Conservation (phyloP, 2,329 filamentous ascomycete species). For the Aspergillus ruber region DNA sequence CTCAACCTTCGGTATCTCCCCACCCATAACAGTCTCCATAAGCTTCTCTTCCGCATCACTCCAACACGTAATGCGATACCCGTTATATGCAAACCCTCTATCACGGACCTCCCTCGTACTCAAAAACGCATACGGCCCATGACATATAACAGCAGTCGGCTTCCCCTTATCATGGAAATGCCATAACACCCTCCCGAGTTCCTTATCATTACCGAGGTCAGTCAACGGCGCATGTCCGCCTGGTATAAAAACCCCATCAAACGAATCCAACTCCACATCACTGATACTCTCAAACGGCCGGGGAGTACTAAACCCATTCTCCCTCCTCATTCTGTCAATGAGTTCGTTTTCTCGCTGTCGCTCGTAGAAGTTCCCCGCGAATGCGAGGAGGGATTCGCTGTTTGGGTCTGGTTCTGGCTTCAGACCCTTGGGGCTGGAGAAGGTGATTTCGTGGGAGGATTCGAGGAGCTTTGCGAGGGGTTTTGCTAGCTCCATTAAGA, state of each 20-base stretch:
- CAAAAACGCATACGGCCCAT: conserved; percentile 42
- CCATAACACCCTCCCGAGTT: conserved; percentile 38
- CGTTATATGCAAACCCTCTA: conserved; percentile 39
- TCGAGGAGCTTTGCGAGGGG: conserved; percentile 32
- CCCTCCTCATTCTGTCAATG: conserved; percentile 40
- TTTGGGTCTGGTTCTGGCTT: conserved; percentile 39
- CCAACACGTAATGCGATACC: conserved; percentile 42
- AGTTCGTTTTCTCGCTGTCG: conserved; percentile 35
- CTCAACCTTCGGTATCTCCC: conserved; percentile 41
- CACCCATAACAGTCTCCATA: conserved; percentile 41
- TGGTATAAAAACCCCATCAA: conserved; percentile 40
- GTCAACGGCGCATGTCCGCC: conserved; percentile 41
- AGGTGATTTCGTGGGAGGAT: conserved; percentile 38
- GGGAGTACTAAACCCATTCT: conserved; percentile 38
- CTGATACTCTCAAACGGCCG: conserved; percentile 33
- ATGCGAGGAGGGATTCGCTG: conserved; percentile 37
- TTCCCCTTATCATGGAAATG: conserved; percentile 38
- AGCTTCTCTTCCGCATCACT: conserved; percentile 42
- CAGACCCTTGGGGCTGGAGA: conserved; percentile 40
- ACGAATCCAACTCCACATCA: conserved; percentile 35
- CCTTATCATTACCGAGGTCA: conserved; percentile 37
- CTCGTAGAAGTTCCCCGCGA: conserved; percentile 43
- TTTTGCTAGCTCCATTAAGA: conserved; percentile 37
- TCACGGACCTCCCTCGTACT: conserved; percentile 33
- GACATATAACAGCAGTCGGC: conserved; percentile 42